Evolutionary conservation across 306 rosid species (phyloP), one percentile per base, ranked within the genome.

Genomic region (Rubus parviflorus): DNA sequence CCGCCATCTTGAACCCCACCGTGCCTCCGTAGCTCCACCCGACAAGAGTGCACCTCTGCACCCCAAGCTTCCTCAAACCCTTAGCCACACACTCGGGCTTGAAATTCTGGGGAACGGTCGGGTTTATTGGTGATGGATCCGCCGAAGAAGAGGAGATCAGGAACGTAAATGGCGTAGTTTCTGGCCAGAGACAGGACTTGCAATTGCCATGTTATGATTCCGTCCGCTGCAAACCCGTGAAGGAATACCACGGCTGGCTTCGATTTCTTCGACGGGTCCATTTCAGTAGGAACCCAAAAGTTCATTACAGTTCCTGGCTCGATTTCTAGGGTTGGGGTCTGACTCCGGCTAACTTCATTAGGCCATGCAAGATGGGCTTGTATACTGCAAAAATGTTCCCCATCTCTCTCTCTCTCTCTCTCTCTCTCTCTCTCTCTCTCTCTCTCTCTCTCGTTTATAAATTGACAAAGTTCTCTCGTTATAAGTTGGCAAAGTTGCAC

Each of bases 1-100:
- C 61, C 1, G 85, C 86, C 88, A 87, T 60, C 47, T 75, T 82
- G 56, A 84, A 84, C 73, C 85, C 90, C 20, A 84, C 83, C 80
- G 75, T 86, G 16, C 83, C 88, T 10, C 90, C 86, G 52, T 84
- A 86, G 84, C 90, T 84, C 4, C 76, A 40, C 64, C 82, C 84
- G 1, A 84, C 87, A 61, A 84, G 62, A 35, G 79, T 79, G 71
- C 82, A 86, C 78, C 53, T 73, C 46, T 87, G 80, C 22, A 87
- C 86, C 6, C 86, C 90, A 3, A 87, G 73, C 64, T 41, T 82
- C 49, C 13, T 61, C 80, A 87, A 45, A 22, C 88, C 88, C 80
- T 77, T 68, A 1, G 80, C 85, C 58, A 87, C 73, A n/a, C 90
- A 82, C 78, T 46, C 75, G 40, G 40, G 88, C 88, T 54, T 87